Evolutionary conservation across 306 rosid species (phyloP).

Genomic region (Oemleria cerasiformis): DNA sequence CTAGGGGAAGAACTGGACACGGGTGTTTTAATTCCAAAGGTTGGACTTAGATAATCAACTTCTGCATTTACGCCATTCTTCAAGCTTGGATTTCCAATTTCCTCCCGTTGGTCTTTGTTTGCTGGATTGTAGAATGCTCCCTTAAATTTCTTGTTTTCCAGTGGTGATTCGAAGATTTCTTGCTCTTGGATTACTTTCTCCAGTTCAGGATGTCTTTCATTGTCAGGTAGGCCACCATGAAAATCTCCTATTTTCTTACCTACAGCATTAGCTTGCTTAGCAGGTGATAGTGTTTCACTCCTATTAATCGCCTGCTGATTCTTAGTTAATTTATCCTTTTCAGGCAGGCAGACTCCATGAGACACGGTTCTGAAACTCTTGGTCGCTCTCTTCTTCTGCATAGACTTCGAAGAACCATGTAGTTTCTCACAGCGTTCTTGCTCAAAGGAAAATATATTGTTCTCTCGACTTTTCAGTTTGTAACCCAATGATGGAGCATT

Average conservation of each 20-base stretch:
- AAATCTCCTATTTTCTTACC: slow-evolving; percentile 31
- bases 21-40: slow-evolving; percentile 52
- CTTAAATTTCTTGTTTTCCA: slow-evolving; percentile 16
- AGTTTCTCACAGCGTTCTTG: slow-evolving; percentile 35
- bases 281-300: slow-evolving; percentile 36
- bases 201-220: slow-evolving; percentile 32
- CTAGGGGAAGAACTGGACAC: slow-evolving; percentile 45
- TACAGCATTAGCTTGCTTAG: slow-evolving; percentile 32
- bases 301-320: slow-evolving; percentile 34
- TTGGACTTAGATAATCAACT: slow-evolving; percentile 56
- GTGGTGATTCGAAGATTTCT: slow-evolving; percentile 39
- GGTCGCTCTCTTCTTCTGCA: slow-evolving; percentile 37
- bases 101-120: slow-evolving; percentile 32
- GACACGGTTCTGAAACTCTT: slow-evolving; percentile 33
- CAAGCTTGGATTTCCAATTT: slow-evolving; percentile 25
- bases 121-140: slow-evolving; percentile 38
- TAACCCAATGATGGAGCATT: slow-evolving; percentile 30
- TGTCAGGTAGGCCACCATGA: slow-evolving; percentile 32
- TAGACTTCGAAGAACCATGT: slow-evolving; percentile 34
- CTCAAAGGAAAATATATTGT: slow-evolving; percentile 37
- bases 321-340: slow-evolving; percentile 32
- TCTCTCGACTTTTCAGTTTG: slow-evolving; percentile 41
- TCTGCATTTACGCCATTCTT: slow-evolving; percentile 37
- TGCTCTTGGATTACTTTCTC: slow-evolving; percentile 35
- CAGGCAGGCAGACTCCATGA: slow-evolving; percentile 37